phyloP scores from a whole-genome alignment of 371 early-diverging fungal genomes.

The Coemansia sp. region DNA sequence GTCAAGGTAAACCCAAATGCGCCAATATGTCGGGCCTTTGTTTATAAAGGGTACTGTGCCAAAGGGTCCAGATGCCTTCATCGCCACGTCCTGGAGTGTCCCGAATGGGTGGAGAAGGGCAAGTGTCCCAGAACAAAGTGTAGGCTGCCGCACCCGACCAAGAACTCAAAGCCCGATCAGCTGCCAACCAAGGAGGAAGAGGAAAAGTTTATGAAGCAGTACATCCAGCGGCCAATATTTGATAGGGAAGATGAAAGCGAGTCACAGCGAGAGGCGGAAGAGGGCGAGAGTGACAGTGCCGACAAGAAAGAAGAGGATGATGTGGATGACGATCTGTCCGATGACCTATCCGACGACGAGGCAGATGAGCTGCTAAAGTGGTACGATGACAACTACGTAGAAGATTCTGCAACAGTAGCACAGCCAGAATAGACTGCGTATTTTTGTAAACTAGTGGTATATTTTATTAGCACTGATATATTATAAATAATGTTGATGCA shows the following conservation, averaged over 20 bases:
- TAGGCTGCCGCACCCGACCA: conserved; percentile 52
- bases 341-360: conserved; percentile 35
- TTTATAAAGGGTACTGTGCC: conserved; percentile 53
- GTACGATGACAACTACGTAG: conserved; percentile 40
- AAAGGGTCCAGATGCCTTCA: conserved; percentile 50
- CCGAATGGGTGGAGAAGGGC: conserved; percentile 55
- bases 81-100: conserved; percentile 57
- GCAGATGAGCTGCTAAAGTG: conserved; percentile 46
- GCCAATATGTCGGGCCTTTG: conserved; percentile 55
- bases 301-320: conserved; percentile 5
- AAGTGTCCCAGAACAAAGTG: conserved; percentile 49
- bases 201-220: conserved; percentile 15
- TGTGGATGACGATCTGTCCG: conserved; percentile 1
- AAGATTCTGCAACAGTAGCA: neutral
- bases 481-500: neutral
- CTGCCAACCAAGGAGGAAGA: conserved; percentile 16
- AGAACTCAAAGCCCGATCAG: neutral
- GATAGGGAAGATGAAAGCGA: conserved; percentile 4
- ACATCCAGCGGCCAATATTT: conserved; percentile 34
- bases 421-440: neutral
- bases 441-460: neutral
- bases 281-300: neutral
- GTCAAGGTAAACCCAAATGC: conserved; percentile 51
- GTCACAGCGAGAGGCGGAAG: neutral
- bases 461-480: neutral